phyloP scores from a whole-genome alignment of 345 rosid genomes.

The Citrus reticulata region DNA sequence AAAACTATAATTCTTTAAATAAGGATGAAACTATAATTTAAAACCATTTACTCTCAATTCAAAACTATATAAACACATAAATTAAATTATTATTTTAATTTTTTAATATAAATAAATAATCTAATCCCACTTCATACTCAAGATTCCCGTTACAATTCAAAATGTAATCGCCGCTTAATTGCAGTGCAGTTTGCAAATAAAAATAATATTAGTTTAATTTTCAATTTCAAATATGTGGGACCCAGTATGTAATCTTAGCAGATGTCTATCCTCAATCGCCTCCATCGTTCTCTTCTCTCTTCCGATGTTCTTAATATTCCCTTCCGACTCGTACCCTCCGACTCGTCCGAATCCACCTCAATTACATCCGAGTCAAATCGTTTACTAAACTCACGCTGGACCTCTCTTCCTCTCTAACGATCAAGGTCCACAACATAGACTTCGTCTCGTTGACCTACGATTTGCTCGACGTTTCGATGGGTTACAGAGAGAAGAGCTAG shows the following conservation, averaged over 20 bases:
- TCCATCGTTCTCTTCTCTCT: constrained; percentile 47
- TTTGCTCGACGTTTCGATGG: constrained; percentile 57
- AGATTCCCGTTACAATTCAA: too few relatives aligned
- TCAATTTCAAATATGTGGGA: too few relatives aligned
- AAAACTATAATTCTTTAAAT: too few relatives aligned
- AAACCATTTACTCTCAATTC: too few relatives aligned
- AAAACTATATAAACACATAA: fast-evolving
- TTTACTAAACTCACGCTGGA: constrained; percentile 49
- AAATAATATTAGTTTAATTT: too few relatives aligned
- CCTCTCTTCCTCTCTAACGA: constrained; percentile 59
- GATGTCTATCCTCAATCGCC: not conserved
- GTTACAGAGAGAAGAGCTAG: constrained; percentile 82
- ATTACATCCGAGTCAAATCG: constrained; percentile 46
- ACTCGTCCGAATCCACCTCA: constrained; percentile 52
- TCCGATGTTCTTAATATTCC: constrained; percentile 56
- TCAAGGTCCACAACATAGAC: constrained; percentile 61
- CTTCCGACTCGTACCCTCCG: constrained; percentile 61
- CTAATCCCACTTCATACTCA: fast-evolving
- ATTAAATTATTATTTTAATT: too few relatives aligned
- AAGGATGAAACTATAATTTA: too few relatives aligned
- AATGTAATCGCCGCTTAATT: too few relatives aligned
- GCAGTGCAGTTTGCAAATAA: too few relatives aligned
- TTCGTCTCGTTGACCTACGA: constrained; percentile 62
- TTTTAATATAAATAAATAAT: too few relatives aligned
- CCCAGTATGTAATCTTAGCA: too few relatives aligned